Conservation (phyloP, 2,329 filamentous ascomycete species). For the Colletotrichum truncatum region DNA sequence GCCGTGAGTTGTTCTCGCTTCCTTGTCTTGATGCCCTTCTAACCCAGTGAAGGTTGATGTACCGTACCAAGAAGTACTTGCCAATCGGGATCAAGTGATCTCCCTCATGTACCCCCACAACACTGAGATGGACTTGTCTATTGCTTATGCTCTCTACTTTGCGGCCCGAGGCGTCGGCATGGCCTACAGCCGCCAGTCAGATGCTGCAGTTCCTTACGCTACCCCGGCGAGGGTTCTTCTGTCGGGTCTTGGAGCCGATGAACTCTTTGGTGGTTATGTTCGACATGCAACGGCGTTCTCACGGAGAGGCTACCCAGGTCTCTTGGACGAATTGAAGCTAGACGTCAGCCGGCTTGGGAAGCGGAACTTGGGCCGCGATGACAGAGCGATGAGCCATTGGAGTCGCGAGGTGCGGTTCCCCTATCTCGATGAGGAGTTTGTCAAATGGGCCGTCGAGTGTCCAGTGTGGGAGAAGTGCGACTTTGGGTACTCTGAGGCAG, state of each 20-base stretch:
- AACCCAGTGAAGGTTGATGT: slow-evolving; percentile 71
- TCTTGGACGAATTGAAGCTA: slow-evolving; percentile 84
- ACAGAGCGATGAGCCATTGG: slow-evolving; percentile 91
- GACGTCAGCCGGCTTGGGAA: slow-evolving; percentile 89
- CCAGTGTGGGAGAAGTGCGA: slow-evolving; percentile 90
- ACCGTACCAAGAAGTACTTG: slow-evolving; percentile 77
- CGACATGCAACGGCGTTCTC: slow-evolving; percentile 83
- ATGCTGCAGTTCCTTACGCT: slow-evolving; percentile 57
- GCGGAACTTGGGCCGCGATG: slow-evolving; percentile 94
- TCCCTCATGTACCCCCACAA: slow-evolving; percentile 90
- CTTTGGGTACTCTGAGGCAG: slow-evolving; percentile 56
- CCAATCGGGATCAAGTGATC: slow-evolving; percentile 75
- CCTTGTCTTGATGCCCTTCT: neutral
- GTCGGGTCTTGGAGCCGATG: slow-evolving; percentile 93
- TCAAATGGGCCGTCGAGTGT: slow-evolving; percentile 79
- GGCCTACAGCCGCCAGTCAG: slow-evolving; percentile 43
- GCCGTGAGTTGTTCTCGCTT: slow-evolving; percentile 55
- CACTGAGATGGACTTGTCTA: slow-evolving; percentile 98
- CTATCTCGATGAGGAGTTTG: slow-evolving; percentile 86
- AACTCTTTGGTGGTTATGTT: slow-evolving; percentile 93
- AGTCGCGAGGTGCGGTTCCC: slow-evolving; percentile 90
- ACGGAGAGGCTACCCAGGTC: slow-evolving; percentile 72
- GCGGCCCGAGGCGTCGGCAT: slow-evolving; percentile 78
- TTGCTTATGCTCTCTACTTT: slow-evolving; percentile 94
- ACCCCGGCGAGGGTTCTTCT: slow-evolving; percentile 85